Evolutionary conservation across 75 land plant species (phyloP), one percentile per base, ranked within the genome.

Genomic region (Pinus taeda): DNA sequence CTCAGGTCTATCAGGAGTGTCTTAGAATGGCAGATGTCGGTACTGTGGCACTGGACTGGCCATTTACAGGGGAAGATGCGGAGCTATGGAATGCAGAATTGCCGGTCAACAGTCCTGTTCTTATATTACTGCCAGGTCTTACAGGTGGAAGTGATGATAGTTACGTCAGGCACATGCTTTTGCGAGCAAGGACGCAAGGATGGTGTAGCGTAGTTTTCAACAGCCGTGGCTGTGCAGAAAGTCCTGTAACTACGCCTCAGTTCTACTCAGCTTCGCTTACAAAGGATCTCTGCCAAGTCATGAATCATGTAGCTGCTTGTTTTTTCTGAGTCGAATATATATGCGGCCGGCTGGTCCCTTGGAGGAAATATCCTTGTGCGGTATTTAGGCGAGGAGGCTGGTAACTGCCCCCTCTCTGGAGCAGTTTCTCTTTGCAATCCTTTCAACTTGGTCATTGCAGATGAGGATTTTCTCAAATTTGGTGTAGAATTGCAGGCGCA

Each of bases 391-490:
- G 89, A 94, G 98, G 99, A 92, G 76, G 86, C 90, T 26, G 76
- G 85, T 36, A 77, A 79, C 63, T 96, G 98, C 70, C 86, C 86
- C 78, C 91, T 96, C 64, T 85, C 95, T 78, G 97, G 93, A 8
- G 99, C 97, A 45, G 98, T 94, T 36, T 96, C 99, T 21, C 79
- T 96, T 69, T 96, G 97, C 78, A 96, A 96, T 84, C 98, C 98
- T 60, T 92, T 94, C 77, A 86, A 96, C 82, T 72, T 96, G 82
- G 89, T 89, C 13, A 71, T 88, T 58, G 92, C 97, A 71, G 99
- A 94, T 81, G 88, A 89, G 77, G 90, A 94, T 73, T 94, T 96
- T 64, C 97, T n/a, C n/a, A n/a, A n/a, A n/a, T n/a, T n/a, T n/a
- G n/a, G n/a, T n/a, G n/a, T n/a, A n/a, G n/a, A n/a, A n/a, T n/a